Conservation (phyloP, 2,329 filamentous ascomycete species). For the Monosporascus sp. region DNA sequence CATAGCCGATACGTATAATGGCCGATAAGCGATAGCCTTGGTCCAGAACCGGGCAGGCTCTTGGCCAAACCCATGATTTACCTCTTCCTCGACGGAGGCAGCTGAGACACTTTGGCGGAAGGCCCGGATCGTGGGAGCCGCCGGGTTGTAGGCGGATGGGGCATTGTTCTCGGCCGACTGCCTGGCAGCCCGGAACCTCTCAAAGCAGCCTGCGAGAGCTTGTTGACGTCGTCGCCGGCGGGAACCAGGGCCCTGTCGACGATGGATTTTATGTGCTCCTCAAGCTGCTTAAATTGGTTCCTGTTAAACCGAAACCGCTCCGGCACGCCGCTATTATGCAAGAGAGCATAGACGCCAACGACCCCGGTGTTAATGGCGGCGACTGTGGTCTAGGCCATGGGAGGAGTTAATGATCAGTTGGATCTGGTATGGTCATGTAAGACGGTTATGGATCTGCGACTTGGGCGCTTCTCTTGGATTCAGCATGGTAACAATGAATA, state of each 20-base stretch:
- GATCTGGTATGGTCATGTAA: too few species aligned
- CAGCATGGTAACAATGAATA: too few species aligned
- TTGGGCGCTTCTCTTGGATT: too few species aligned
- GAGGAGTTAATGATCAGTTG: too few species aligned
- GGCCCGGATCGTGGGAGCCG: neutral
- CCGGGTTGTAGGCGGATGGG: constrained; percentile 33
- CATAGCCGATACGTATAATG: too few species aligned
- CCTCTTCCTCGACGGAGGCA: constrained; percentile 1
- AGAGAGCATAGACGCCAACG: too few species aligned
- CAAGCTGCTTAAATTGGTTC: constrained; percentile 43
- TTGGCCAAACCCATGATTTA: too few species aligned
- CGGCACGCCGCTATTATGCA: constrained; percentile 35
- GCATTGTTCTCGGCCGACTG: constrained; percentile 42
- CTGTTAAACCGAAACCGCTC: constrained; percentile 45
- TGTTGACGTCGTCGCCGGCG: constrained; percentile 36
- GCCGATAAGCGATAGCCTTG: too few species aligned
- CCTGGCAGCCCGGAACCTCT: constrained; percentile 39
- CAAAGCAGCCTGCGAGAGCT: constrained; percentile 41
- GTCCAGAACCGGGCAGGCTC: too few species aligned
- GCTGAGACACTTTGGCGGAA: constrained; percentile 28
- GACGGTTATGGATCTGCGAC: too few species aligned
- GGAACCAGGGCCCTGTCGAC: constrained; percentile 43
- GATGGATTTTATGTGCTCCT: constrained; percentile 33
- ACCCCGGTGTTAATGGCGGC: too few species aligned
- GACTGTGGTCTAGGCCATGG: too few species aligned